Base-by-base conservation (phyloP, 2,329 filamentous ascomycete species). In the Hortaea sp. region DNA sequence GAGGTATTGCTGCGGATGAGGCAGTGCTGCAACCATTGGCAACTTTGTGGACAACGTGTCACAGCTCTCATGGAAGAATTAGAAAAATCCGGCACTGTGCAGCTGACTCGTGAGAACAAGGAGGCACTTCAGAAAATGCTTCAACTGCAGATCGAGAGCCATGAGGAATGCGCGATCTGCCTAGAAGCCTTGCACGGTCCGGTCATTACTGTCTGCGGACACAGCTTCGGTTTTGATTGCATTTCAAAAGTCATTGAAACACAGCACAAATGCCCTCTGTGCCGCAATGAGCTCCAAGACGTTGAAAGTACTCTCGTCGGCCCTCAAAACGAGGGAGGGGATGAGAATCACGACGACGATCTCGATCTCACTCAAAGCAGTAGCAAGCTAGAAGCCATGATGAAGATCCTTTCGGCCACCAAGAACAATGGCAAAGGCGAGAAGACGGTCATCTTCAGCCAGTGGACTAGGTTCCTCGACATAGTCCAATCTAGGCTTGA, bases 1-100 rank as follows among this genome's bases (percentile, higher is more conserved):
- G 88, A 94, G 64, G 78, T 88, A 11, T 73, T 95, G 4, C 76
- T 95, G 5, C 81, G 89, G 9, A 77, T 94, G 54, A 79, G 89
- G 12, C 88, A 95, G 66, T 77, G 85, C 62, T 95, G 88, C 66
- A 88, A 90, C 53, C 88, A 94, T 62, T 94, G 87, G 86, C 82
- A 83, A 6, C 75, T 95, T 7, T 87, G 85, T 59, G 83, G 81
- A 42, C 74, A 84, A 52, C 81, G 85, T 9, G 74, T 94, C n/a
- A 75, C 77, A 7, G 78, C 81, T n/a, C 73, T 94, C 20, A 72
- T 90, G 60, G 71, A 76, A 13, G 70, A 85, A 1, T 72, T 94
- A 2, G 82, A 86, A 39, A 74, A 77, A 11, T 72, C 84, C 53
- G 77, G 79, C 41, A 71, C 82, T 1, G 81, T 94, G 0, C 73